Base-by-base conservation (phyloP, 441 rosid genomes). In the Breynia disticha region DNA sequence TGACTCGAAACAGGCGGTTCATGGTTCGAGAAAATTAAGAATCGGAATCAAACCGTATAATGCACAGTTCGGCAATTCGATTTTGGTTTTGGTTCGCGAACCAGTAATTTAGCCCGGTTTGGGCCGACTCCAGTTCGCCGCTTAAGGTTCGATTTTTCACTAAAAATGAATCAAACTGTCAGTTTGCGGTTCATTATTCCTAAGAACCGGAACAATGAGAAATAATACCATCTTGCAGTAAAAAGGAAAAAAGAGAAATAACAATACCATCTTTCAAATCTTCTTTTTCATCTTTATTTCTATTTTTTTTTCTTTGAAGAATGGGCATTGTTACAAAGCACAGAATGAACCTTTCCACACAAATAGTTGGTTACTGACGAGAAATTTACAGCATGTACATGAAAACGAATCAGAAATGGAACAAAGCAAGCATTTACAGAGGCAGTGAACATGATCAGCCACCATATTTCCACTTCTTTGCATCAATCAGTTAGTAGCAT, bases 341-440 rank as follows among this genome's bases (percentile, higher is more conserved):
- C 68, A 67, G 67, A 59, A 49, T 49, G 19, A 28, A 73, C 67
- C 71, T 70, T 70, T 77, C 78, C 75, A 73, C 74, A 73, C 79
- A 75, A 73, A 75, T 78, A 46, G 68, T 68, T 65, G 62, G 76
- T 57, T 69, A 72, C 57, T 67, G 67, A 70, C 64, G 64, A 69
- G 59, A 72, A 50, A 80, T 82, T 75, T 86, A 86, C 95, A 90
- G 57, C 60, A 77, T 84, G 74, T 84, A 84, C 97, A 87, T 16
- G 49, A 16, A 15, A 35, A 50, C 66, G 67, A 75, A 61, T 58
- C 55, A 72, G 65, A 49, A 59, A 57, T 21, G 51, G 32, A n/a
- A 20, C 55, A 62, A 63, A 65, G 65, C 75, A 57, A 61, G 45
- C 62, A 56, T 61, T 69, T 55, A 48, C 66, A 62, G 57, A n/a